Evolutionary conservation across 495 filamentous ascomycete species (phyloP), one percentile per base, ranked within the genome.

Genomic region (Neurospora sp.): DNA sequence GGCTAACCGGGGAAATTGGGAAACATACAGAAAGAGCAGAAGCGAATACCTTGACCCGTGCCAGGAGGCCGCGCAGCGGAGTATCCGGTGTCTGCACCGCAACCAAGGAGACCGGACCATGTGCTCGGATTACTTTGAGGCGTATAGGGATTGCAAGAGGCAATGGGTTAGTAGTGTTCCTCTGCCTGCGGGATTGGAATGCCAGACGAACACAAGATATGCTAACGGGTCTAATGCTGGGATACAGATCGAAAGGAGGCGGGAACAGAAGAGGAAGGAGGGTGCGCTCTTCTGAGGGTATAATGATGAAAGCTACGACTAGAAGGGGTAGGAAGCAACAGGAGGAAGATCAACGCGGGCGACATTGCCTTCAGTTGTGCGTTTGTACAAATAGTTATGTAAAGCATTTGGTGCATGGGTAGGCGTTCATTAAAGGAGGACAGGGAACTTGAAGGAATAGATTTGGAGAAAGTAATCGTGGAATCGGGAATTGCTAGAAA

Each of bases 31-130:
- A 75, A 98, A 98, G 84, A 83, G 81, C 70, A 84, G 89, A 73
- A 96, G 93, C 81, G 89, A 97, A 80, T 98, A 90, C 82, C 93
- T 93, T 77, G 95, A 98, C 77, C 95, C 95, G 16, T 98, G 95
- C 79, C 94, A 98, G 79, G 93, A 96, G 71, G 94, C 93, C n/a
- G 95, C 96, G n/a, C 81, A 89, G 68, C 86, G 88, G 73, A 97
- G 93, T 81, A 87, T 97, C 14, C 89, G 87, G 77, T 98, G 95
- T 82, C 85, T 98, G 81, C 89, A 92, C 75, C 89, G 95, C 31
- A 98, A 98, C 82, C 89, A 83, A 3, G 93, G 89, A 22, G 93
- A 97, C 80, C 87, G 89, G 70, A 86, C 90, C n/a, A 90, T 98
- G 88, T 98, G 95, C 78, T 82, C 83, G 69, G 96, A 98, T 80